Percentiles rank a stretch among this genome's conserved stretches.
These are phyloP conservation scores for Penicillium sp. DNA, from an alignment of 2,329 filamentous ascomycete genomes.

Conservation along the genomic window DNA sequence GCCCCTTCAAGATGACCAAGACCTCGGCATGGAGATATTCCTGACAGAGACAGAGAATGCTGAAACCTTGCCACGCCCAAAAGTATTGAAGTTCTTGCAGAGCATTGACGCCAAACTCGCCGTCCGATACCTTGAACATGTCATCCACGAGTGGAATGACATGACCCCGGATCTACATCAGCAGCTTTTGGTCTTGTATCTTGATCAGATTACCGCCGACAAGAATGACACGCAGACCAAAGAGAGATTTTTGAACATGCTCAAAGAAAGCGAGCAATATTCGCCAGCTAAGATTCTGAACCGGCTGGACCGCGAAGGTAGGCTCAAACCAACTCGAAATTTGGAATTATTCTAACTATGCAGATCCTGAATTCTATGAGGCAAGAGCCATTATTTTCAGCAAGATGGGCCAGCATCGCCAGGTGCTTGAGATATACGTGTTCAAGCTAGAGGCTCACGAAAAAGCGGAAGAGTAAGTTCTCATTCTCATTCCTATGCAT, in stretches of 20 bases:
- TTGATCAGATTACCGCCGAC: conserved; percentile 53
- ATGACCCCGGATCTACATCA: conserved; percentile 85
- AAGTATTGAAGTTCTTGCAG: conserved; percentile 72
- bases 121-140: conserved; percentile 82
- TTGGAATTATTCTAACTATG: not conserved
- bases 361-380: conserved; percentile 84
- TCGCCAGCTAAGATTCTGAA: conserved; percentile 75
- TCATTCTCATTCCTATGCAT: not conserved
- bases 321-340: conserved; percentile 25
- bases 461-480: conserved; percentile 85
- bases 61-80: conserved; percentile 77
- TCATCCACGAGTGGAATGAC: conserved; percentile 85
- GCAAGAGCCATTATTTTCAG: conserved; percentile 85
- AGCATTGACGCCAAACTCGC: conserved; percentile 70
- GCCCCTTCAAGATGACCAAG: conserved; percentile 72
- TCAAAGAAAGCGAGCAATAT: conserved; percentile 76
- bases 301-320: conserved; percentile 77
- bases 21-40: conserved; percentile 88
- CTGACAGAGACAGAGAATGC: conserved; percentile 92
- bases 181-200: conserved; percentile 70
- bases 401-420: conserved; percentile 93
- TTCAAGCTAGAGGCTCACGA: conserved; percentile 84
- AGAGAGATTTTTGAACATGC: conserved; percentile 69
- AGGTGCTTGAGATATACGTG: conserved; percentile 95
- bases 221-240: conserved; percentile 59